Conservation (phyloP, 805 yeast genomes). For the Barnettozyma sucrosica region DNA sequence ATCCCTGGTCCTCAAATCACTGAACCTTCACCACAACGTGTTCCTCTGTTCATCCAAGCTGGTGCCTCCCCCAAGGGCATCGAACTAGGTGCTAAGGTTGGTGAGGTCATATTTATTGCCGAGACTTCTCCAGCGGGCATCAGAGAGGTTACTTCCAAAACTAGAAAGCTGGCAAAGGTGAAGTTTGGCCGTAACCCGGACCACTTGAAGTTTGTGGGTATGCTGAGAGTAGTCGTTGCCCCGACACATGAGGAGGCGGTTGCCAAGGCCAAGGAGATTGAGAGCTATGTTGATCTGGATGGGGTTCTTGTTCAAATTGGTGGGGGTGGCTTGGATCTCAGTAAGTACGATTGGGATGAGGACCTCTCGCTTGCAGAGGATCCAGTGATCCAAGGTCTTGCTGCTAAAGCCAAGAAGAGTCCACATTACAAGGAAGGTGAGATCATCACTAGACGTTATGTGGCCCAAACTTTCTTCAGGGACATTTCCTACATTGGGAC, state of each 20-base stretch:
- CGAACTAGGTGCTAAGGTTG: conserved; percentile 40
- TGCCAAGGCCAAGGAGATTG: conserved; percentile 30
- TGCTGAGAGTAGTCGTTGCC: conserved; percentile 33
- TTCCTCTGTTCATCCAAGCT: conserved; percentile 42
- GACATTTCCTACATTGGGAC: conserved; percentile 29
- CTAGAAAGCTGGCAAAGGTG: conserved; percentile 30
- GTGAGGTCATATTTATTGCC: conserved; percentile 36
- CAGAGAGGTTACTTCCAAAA: conserved; percentile 26
- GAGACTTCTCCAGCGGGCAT: conserved; percentile 30
- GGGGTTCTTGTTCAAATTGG: conserved; percentile 42
- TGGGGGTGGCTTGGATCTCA: conserved; percentile 39
- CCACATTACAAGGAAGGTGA: conserved; percentile 21
- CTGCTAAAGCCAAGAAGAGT: conserved; percentile 23
- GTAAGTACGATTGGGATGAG: conserved; percentile 40
- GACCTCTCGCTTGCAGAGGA: conserved; percentile 30
- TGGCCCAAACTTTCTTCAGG: conserved; percentile 24
- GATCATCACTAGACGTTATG: conserved; percentile 27
- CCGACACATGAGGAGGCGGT: conserved; percentile 38
- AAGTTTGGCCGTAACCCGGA: conserved; percentile 33
- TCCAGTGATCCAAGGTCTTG: conserved; percentile 31
- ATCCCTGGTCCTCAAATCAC: conserved; percentile 38
- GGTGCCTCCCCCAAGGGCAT: conserved; percentile 39
- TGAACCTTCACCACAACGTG: conserved; percentile 40
- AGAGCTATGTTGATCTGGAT: conserved; percentile 32
- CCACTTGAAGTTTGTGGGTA: conserved; percentile 35